A percentile compares a stretch with the other conserved stretches of the same genome.
phyloP scores from a whole-genome alignment of 495 filamentous ascomycete genomes.

The Penicillium herquei region DNA sequence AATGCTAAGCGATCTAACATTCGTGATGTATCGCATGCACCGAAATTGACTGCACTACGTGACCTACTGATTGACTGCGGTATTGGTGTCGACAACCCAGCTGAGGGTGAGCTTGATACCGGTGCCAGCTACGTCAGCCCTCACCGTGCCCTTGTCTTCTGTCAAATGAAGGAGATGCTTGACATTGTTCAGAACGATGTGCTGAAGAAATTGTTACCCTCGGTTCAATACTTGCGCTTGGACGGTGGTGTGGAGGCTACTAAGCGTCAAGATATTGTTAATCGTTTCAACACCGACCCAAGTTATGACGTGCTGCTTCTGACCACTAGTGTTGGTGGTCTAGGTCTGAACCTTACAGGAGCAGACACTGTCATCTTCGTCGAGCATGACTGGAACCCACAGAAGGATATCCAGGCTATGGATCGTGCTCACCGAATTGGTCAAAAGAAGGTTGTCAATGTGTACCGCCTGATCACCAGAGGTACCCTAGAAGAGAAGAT shows the following conservation, averaged over 20 bases:
- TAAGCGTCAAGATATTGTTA: constrained; percentile 92
- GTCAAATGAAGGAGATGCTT: constrained; percentile 99
- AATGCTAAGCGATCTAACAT: constrained; percentile 67
- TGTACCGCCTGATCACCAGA: constrained; percentile 94
- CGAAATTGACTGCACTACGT: constrained; percentile 83
- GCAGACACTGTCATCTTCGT: constrained; percentile 99
- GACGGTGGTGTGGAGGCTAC: constrained; percentile 89
- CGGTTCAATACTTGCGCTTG: constrained; percentile 83
- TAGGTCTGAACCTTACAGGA: constrained; percentile 93
- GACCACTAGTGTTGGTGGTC: constrained; percentile 90
- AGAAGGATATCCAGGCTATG: constrained; percentile 98
- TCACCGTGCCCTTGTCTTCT: constrained; percentile 94
- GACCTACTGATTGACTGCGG: constrained; percentile 94
- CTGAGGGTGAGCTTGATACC: constrained; percentile 57
- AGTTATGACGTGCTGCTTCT: constrained; percentile 90
- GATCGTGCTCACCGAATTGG: constrained; percentile 97
- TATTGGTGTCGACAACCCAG: constrained; percentile 67
- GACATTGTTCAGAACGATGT: constrained; percentile 97
- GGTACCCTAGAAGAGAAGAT: constrained; percentile 99
- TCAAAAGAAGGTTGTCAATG: constrained; percentile 99
- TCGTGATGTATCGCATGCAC: constrained; percentile 83
- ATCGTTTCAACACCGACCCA: constrained; percentile 96
- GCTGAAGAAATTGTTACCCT: constrained; percentile 78
- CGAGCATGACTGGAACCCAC: constrained; percentile 99
- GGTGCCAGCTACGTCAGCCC: constrained; percentile 84